Conservation (phyloP, 116 monocot species). For the Cymodocea nodosa region DNA sequence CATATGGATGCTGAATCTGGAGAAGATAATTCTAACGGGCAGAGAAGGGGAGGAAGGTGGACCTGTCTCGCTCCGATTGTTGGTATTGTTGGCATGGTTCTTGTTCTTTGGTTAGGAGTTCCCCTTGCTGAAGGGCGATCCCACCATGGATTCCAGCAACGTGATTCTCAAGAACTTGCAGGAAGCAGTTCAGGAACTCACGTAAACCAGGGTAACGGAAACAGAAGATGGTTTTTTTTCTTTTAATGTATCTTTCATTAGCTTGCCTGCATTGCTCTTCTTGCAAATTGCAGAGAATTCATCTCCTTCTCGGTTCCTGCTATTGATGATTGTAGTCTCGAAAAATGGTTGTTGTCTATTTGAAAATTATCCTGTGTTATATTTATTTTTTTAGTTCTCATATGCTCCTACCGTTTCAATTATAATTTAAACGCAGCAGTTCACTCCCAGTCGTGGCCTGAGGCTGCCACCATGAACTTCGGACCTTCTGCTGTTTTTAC, state of each 20-base stretch:
- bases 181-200: background rate
- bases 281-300: too few relatives aligned
- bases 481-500: too few relatives aligned
- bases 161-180: slow-evolving; percentile 6
- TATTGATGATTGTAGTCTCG: too few relatives aligned
- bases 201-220: slow-evolving; percentile 7
- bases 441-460: too few relatives aligned
- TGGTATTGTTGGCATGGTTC: slow-evolving; percentile 56
- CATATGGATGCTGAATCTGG: slow-evolving; percentile 1
- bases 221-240: slow-evolving; percentile 64
- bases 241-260: slow-evolving; percentile 14
- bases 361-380: too few relatives aligned
- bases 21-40: slow-evolving; percentile 10
- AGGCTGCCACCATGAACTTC: too few relatives aligned
- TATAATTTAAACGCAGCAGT: too few relatives aligned
- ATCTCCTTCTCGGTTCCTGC: too few relatives aligned
- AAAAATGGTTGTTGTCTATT: too few relatives aligned
- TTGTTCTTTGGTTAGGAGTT: slow-evolving; percentile 55
- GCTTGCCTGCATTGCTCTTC: too few relatives aligned
- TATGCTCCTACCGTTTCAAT: too few relatives aligned
- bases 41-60: slow-evolving; percentile 29
- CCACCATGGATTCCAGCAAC: background rate
- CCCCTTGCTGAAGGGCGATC: slow-evolving; percentile 7
- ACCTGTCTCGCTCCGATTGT: slow-evolving; percentile 48
- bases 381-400: too few relatives aligned